Base-by-base conservation (phyloP, 495 filamentous ascomycete genomes). In the Penicillium verhagenii region DNA sequence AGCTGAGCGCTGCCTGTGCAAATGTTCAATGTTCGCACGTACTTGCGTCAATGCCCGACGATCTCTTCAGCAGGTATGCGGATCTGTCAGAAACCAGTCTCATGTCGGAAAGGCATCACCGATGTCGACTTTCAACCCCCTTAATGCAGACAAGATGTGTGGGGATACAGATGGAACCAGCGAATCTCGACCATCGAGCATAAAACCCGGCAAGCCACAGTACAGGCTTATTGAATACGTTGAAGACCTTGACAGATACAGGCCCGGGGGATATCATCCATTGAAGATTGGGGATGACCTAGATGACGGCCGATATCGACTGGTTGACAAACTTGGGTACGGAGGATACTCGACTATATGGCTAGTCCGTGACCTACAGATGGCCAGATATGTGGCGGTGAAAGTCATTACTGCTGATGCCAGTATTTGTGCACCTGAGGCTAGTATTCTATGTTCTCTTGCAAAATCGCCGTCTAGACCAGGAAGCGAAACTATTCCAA, bases 291-390 rank as follows among this genome's bases (percentile, higher is more conserved):
- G 68, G 4, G 75, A 77, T 21, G 28, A 48, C 2, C 52, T 72
- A 20, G 39, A 70, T 38, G 47, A 70, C 3, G 60, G 59, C 19
- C 67, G 67, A 13, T 79, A 76, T 50, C 59, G 52, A 26, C 51
- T 77, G 1, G 63, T 75, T 16, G 59, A 76, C 47, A 78, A 78
- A 44, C 67, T 79, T 23, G 76, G 75, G 0, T 59, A 65, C 44
- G 75, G 75, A 56, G 57, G 64, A 11, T 78, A 68, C 58, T 77
- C 72, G 4, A 78, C 76, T 18, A 65, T 70, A 35, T 79, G 74
- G 75, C 70, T 80, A 23, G 72, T 70, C 43, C 57, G 56, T 9
- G 72, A 78, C 42, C 20, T 45, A 37, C 54, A 18, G 39, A 43
- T n/a, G 28, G 47, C 38, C 7, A 52, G 25, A 48, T 61, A 65